Conservation (phyloP, 1,139 yeast species). For the Nadsonia commutata region DNA sequence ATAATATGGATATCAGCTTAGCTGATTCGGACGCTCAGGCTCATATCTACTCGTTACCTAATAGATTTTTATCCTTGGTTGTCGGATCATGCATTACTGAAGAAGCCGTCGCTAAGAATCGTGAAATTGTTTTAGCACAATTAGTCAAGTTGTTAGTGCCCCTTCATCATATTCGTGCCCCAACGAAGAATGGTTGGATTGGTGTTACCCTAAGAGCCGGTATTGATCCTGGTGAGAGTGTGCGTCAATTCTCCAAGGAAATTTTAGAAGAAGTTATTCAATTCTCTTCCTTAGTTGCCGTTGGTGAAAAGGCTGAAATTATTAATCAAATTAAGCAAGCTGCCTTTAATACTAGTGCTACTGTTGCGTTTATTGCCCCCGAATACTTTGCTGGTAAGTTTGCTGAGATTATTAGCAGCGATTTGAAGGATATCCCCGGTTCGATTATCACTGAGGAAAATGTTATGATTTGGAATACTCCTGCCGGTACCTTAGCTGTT, state of each 20-base stretch:
- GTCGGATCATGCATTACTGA: neutral
- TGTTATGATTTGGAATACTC: constrained; percentile 49
- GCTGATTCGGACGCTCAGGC: constrained; percentile 16
- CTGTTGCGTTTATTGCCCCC: constrained; percentile 59
- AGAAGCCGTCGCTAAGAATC: neutral
- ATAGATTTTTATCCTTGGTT: neutral
- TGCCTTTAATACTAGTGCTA: constrained; percentile 44
- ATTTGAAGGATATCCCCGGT: constrained; percentile 13
- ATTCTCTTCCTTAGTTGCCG: constrained; percentile 6
- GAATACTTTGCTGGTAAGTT: constrained; percentile 21
- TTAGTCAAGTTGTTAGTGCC: constrained; percentile 37
- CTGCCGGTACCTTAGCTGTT: constrained; percentile 56
- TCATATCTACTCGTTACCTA: neutral
- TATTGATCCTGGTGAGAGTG: constrained; percentile 51
- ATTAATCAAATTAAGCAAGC: constrained; percentile 21
- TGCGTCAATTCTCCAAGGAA: constrained; percentile 26
- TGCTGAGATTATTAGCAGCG: constrained; percentile 26
- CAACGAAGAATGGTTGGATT: constrained; percentile 58
- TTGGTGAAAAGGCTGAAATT: constrained; percentile 5
- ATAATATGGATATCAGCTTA: constrained; percentile 11
- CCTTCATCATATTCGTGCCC: constrained; percentile 32
- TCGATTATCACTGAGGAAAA: constrained; percentile 27
- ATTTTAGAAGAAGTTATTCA: constrained; percentile 26
- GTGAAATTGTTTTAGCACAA: constrained; percentile 24
- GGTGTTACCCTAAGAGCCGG: constrained; percentile 49